Percentiles rank a stretch among this genome's conserved stretches.
Conservation (phyloP, 768 basidiomycete species). For the Suillus subluteus region DNA sequence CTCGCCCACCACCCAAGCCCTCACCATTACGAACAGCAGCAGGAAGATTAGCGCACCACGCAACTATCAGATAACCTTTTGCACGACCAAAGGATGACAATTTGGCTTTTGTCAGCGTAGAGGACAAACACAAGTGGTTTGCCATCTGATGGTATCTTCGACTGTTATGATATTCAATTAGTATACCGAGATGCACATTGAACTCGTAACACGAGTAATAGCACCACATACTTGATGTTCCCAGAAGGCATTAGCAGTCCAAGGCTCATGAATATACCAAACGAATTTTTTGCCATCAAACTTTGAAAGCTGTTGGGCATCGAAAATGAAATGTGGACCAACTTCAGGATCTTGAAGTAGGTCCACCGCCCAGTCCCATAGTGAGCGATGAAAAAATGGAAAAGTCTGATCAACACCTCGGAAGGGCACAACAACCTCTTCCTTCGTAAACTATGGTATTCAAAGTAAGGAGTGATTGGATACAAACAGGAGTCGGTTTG, state of each 20-base stretch:
- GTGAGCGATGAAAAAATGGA: background rate
- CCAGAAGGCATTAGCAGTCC: background rate
- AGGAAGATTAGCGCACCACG: slow-evolving; percentile 19
- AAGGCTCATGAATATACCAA: too few relatives aligned
- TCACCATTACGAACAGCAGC: slow-evolving; percentile 15
- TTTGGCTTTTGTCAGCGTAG: slow-evolving; percentile 34
- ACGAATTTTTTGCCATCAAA: too few relatives aligned
- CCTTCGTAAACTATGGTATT: background rate
- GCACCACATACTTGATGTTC: background rate
- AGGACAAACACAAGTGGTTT: slow-evolving; percentile 34
- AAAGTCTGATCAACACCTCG: background rate
- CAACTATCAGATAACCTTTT: slow-evolving; percentile 23
- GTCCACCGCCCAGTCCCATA: slow-evolving; percentile 15
- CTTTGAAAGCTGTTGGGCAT: too few relatives aligned
- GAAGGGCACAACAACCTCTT: background rate
- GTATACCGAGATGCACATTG: too few relatives aligned
- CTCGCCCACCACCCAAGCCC: slow-evolving; percentile 17
- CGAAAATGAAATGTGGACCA: background rate
- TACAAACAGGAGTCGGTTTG: too few relatives aligned
- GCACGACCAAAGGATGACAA: slow-evolving; percentile 20
- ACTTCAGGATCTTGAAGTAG: slow-evolving; percentile 17
- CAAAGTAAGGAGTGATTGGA: too few relatives aligned
- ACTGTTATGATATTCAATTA: background rate
- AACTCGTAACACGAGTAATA: too few relatives aligned
- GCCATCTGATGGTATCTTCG: background rate